These are phyloP conservation scores for Alternaria longipes DNA, from an alignment of 2,329 filamentous ascomycete species.

Conservation along the genomic window DNA sequence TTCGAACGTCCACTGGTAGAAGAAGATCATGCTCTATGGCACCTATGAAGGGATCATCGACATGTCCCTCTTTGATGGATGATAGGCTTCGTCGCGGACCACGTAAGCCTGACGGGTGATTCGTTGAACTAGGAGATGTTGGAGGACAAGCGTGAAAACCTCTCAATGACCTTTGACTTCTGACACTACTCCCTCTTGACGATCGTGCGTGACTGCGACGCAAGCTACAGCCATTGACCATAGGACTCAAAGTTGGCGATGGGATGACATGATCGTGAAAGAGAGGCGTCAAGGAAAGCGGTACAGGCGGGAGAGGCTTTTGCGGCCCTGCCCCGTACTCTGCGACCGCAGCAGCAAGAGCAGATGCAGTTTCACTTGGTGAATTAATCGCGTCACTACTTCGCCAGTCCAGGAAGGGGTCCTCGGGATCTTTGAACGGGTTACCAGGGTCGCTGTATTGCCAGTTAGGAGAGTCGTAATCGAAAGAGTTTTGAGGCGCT, in stretches of 20 bases:
- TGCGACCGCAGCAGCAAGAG: constrained; percentile 27
- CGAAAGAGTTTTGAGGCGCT: constrained; percentile 7
- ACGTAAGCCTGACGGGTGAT: constrained; percentile 34
- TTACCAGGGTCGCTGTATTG: constrained; percentile 24
- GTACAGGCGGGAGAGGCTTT: constrained; percentile 8
- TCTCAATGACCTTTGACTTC: constrained; percentile 30
- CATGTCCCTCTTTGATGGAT: constrained; percentile 18
- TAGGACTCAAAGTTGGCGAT: constrained; percentile 32
- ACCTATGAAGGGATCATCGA: constrained; percentile 34
- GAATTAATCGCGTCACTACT: constrained; percentile 16
- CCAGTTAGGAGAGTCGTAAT: constrained; percentile 12
- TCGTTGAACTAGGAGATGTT: constrained; percentile 24
- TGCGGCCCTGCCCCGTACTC: constrained; percentile 21
- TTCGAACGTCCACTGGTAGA: constrained; percentile 37
- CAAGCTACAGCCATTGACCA: constrained; percentile 18
- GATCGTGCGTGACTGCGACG: constrained; percentile 16
- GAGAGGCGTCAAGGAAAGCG: not conserved
- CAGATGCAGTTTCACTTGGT: constrained; percentile 17
- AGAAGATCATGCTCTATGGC: constrained; percentile 43
- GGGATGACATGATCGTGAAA: constrained; percentile 28
- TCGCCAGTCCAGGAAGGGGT: constrained; percentile 3
- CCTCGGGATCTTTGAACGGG: constrained; percentile 20
- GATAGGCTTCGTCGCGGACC: constrained; percentile 12
- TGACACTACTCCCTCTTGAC: constrained; percentile 15
- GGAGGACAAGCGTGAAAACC: constrained; percentile 26